phyloP scores from a whole-genome alignment of 1,139 yeast genomes.

The Geotrichum aggregatum region DNA sequence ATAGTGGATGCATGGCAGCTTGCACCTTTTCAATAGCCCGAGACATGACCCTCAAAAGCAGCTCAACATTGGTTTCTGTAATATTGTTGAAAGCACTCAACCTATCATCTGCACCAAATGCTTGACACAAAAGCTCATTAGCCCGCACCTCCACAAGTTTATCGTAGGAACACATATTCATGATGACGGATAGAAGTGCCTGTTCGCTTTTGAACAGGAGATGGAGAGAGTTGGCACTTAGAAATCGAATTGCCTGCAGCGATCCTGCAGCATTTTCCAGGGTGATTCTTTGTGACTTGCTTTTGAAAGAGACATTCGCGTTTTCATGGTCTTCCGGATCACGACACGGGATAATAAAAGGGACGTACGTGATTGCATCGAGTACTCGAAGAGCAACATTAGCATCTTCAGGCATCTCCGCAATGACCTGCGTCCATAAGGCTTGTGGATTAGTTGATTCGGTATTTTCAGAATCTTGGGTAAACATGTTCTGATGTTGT shows the following conservation, averaged over 20 bases:
- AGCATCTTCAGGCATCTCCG: neutral
- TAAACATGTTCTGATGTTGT: neutral
- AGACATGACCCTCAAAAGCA: neutral
- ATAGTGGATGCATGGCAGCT: neutral
- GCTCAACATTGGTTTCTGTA: neutral
- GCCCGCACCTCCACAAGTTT: neutral
- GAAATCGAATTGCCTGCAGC: neutral
- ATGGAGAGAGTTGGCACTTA: neutral
- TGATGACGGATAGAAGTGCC: neutral
- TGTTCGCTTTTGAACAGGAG: neutral
- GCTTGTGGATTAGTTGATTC: neutral
- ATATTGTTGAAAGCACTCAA: neutral
- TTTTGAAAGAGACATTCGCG: neutral
- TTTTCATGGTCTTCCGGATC: neutral
- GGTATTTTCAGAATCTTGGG: no score
- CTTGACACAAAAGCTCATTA: neutral
- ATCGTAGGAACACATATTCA: constrained; percentile 11
- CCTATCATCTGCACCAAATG: neutral
- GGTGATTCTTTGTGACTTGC: no score
- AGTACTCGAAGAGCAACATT: neutral
- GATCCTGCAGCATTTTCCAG: neutral
- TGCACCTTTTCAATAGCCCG: no score
- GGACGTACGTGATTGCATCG: neutral
- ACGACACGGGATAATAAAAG: constrained; percentile 3
- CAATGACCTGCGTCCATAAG: constrained; percentile 3